Evolutionary conservation across 495 filamentous ascomycete species (phyloP).

Genomic region (Astrocystis sublimbata): DNA sequence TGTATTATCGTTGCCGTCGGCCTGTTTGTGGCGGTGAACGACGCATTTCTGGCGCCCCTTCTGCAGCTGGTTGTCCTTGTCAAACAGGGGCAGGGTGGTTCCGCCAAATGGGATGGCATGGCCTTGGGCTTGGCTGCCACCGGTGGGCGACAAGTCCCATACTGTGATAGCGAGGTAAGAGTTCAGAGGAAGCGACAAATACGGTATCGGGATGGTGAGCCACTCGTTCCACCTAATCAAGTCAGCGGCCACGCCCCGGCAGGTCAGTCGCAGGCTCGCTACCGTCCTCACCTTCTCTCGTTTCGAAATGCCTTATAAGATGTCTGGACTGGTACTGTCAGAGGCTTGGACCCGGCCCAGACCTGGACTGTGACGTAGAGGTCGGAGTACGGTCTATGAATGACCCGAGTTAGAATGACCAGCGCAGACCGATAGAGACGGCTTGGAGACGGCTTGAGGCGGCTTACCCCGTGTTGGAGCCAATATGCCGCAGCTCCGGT

Average conservation of each 20-base stretch:
- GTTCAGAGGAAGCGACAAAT: conserved; percentile 74
- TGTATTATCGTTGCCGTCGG: conserved; percentile 81
- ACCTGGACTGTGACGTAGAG: conserved; percentile 90
- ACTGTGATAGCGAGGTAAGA: conserved; percentile 89
- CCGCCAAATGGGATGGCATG: conserved; percentile 92
- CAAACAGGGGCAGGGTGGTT: conserved; percentile 87
- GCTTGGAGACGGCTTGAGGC: conserved; percentile 6
- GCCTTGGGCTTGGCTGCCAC: conserved; percentile 60
- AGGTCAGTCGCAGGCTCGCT: neutral
- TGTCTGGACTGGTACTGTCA: conserved; percentile 90
- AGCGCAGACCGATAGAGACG: neutral
- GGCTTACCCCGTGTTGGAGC: conserved; percentile 67
- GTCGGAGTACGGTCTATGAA: conserved; percentile 66
- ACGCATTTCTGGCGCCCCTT: conserved; percentile 92
- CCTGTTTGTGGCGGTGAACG: conserved; percentile 76
- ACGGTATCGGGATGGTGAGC: conserved; percentile 81
- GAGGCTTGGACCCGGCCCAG: conserved; percentile 93
- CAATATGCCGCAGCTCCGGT: conserved; percentile 79
- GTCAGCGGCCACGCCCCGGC: conserved; percentile 23
- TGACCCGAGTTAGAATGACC: conserved; percentile 18
- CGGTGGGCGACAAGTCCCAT: conserved; percentile 88
- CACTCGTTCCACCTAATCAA: conserved; percentile 83
- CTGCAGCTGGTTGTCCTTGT: conserved; percentile 81
- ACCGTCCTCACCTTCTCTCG: conserved; percentile 52
- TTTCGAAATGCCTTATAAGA: conserved; percentile 85